phyloP scores from a whole-genome alignment of 805 yeast species.

The Zygosaccharomyces rouxii region DNA sequence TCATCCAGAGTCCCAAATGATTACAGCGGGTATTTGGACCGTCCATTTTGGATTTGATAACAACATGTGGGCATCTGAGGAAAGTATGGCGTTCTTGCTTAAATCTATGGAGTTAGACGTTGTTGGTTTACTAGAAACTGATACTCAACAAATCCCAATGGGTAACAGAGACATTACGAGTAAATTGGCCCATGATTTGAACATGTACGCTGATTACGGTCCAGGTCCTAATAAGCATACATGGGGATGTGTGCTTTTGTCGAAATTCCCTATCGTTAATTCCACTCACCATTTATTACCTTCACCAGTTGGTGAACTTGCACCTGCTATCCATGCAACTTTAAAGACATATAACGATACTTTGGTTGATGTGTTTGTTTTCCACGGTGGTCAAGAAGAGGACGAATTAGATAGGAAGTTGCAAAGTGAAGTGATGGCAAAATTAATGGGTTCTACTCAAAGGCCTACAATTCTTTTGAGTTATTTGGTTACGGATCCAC shows the following conservation, averaged over 20 bases:
- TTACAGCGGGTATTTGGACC: conserved; percentile 98
- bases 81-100: conserved; percentile 79
- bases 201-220: conserved; percentile 93
- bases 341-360: conserved; percentile 79
- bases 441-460: conserved; percentile 74
- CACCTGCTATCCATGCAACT: conserved; percentile 97
- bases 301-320: conserved; percentile 95
- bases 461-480: conserved; percentile 85
- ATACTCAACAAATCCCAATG: conserved; percentile 88
- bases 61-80: conserved; percentile 96
- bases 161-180: conserved; percentile 95
- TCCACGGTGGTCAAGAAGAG: conserved; percentile 98
- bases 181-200: conserved; percentile 83
- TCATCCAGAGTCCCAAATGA: conserved; percentile 60
- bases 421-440: conserved; percentile 72
- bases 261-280: conserved; percentile 88
- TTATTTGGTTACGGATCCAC: conserved; percentile 84
- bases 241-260: conserved; percentile 92
- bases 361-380: conserved; percentile 84
- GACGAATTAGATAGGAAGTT: conserved; percentile 89
- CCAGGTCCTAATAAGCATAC: conserved; percentile 98
- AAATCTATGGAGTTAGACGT: conserved; percentile 86
- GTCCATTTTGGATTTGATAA: conserved; percentile 96
- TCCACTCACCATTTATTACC: conserved; percentile 91
- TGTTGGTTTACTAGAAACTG: conserved; percentile 85